phyloP scores from a whole-genome alignment of 202 grass and related monocot genomes.

The Eragrostis tef region DNA sequence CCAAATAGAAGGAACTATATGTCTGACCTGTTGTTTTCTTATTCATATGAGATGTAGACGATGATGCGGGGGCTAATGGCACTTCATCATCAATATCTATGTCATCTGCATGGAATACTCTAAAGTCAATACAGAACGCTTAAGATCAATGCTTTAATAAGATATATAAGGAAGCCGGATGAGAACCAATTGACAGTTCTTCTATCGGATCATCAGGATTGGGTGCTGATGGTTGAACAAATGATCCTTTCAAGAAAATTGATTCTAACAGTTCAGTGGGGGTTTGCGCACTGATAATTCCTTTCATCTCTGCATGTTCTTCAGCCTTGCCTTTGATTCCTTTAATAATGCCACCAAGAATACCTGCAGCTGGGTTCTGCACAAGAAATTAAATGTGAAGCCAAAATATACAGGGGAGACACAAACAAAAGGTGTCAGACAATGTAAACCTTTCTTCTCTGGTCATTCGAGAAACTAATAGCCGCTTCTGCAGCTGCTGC shows the following conservation, averaged over 20 bases:
- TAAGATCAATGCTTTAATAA: constrained; percentile 32
- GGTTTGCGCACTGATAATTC: constrained; percentile 42
- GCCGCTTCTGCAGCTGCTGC: constrained; percentile 87
- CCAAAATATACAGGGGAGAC: constrained; percentile 16
- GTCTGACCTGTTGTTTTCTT: constrained; percentile 55
- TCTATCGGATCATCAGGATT: constrained; percentile 50
- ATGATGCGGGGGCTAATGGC: constrained; percentile 51
- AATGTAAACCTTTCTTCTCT: constrained; percentile 75
- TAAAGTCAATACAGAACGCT: constrained; percentile 38
- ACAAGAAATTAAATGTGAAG: constrained; percentile 32
- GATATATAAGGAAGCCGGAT: constrained; percentile 41
- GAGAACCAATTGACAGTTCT: constrained; percentile 83
- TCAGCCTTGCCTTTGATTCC: constrained; percentile 81
- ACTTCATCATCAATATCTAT: constrained; percentile 83
- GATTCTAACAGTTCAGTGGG: constrained; percentile 63
- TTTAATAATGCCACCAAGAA: constrained; percentile 84
- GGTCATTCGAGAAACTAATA: constrained; percentile 60
- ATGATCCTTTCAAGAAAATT: constrained; percentile 68
- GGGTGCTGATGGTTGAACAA: constrained; percentile 51
- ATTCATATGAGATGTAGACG: constrained; percentile 53
- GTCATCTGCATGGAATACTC: constrained; percentile 71
- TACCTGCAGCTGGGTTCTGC: constrained; percentile 66
- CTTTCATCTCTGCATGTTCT: constrained; percentile 55
- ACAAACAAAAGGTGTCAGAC: constrained; percentile 17
- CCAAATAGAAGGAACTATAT: background rate